Evolutionary conservation across 306 rosid genomes (phyloP).

Genomic region (Fagus crenata): DNA sequence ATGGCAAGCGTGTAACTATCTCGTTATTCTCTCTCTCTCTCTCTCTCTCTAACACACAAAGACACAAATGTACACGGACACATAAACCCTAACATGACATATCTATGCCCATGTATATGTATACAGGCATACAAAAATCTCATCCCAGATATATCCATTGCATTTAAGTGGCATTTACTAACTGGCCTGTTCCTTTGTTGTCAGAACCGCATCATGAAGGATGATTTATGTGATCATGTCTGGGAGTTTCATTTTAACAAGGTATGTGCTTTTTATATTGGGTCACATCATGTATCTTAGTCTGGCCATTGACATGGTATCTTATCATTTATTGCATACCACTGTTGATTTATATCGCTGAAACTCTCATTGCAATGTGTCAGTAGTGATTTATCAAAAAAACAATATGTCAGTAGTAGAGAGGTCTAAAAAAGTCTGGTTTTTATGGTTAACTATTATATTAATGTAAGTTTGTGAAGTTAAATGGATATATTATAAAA

Average conservation of each 20-base stretch:
- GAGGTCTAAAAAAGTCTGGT: background rate
- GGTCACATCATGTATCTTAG: background rate
- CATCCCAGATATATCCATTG: background rate
- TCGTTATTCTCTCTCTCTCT: background rate
- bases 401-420: background rate
- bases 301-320: background rate
- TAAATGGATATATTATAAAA: background rate
- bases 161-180: background rate
- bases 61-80: background rate
- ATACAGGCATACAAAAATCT: background rate
- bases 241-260: constrained; percentile 54
- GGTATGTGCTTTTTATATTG: constrained; percentile 27
- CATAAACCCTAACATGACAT: background rate
- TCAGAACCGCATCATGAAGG: constrained; percentile 45
- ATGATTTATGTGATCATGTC: constrained; percentile 48
- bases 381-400: background rate
- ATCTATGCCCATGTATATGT: background rate
- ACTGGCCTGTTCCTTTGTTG: constrained; percentile 11
- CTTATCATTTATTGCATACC: background rate
- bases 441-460: background rate
- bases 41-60: background rate
- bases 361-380: background rate
- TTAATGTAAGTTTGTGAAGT: background rate
- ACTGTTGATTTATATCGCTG: background rate
- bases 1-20: constrained; percentile 44